Base-by-base conservation (phyloP, 495 filamentous ascomycete genomes). In the Geoglossum glabrum region DNA sequence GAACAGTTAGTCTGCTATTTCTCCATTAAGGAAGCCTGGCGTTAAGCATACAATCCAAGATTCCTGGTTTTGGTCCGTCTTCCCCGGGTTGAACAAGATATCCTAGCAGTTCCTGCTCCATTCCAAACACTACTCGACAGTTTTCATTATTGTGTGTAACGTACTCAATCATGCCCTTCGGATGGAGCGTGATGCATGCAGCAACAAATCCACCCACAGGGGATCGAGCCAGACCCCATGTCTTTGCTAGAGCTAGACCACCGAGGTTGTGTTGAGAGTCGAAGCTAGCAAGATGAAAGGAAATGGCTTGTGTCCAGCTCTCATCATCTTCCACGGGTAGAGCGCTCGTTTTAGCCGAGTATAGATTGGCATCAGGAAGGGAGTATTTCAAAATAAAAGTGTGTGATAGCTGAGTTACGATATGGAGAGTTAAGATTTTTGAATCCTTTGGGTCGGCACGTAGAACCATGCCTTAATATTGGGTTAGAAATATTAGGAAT, bases 131-230 rank as follows among this genome's bases (percentile, higher is more conserved):
- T 13, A 56, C 21, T 27, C n/a, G 34, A 28, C 34, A 56, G 23
- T 17, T 21, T 9, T 56, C 54, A 10, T n/a, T 46, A 9, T 27
- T 56, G 15, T 19, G 34, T n/a, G 54, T 56, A 6, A 8, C n/a
- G 31, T 56, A 56, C 54, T 56, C 54, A 46, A 56, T 17, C 34
- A 56, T 46, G 43, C 40, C 33, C 11, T 15, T n/a, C 1, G 56
- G 56, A 31, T 58, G 56, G 1, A 58, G 33, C 17, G 56, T 46
- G 6, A 58, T 31, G 43, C 21, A 58, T 3, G 38, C 43, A 21
- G 43, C 56, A 26, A 49, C 52, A 30, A 13, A 49, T 45, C 56
- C 30, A 13, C 36, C 38, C 23, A 46, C 17, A 27, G 56, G 56
- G 56, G 30, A 46, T 1, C 15, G 2, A 31, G 56, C 25, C 9